Evolutionary conservation across 2,329 filamentous ascomycete genomes (phyloP).

Genomic region (Ophiocordyceps australis): DNA sequence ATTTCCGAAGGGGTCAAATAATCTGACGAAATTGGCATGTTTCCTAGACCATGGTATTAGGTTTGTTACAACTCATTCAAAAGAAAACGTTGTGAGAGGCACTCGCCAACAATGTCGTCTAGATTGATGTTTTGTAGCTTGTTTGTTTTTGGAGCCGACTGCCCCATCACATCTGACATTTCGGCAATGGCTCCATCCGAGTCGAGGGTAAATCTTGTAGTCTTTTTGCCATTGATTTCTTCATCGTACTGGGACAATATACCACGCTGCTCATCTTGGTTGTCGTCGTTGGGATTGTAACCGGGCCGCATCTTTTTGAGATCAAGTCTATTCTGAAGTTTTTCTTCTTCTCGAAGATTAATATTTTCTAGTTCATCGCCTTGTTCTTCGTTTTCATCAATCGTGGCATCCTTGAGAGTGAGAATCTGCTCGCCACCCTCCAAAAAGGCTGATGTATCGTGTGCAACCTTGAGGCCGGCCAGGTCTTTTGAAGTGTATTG

Average conservation of each 20-base stretch:
- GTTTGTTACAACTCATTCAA: neutral
- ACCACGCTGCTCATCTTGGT: constrained; percentile 42
- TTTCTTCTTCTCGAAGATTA: constrained; percentile 52
- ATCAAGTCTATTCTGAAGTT: constrained; percentile 57
- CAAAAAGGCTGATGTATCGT: constrained; percentile 67
- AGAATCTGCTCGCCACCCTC: constrained; percentile 77
- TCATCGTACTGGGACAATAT: constrained; percentile 90
- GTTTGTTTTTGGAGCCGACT: constrained; percentile 33
- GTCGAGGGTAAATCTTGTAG: constrained; percentile 75
- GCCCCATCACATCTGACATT: constrained; percentile 33
- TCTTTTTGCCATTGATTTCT: constrained; percentile 80
- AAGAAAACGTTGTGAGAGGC: too few relatives aligned
- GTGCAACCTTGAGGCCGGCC: constrained; percentile 78
- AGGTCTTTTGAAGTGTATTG: constrained; percentile 75
- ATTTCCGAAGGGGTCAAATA: constrained; percentile 76
- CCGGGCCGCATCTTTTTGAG: constrained; percentile 78
- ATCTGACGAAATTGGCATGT: constrained; percentile 43
- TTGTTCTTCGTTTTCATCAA: constrained; percentile 67
- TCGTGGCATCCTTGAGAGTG: constrained; percentile 83
- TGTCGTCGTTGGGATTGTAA: constrained; percentile 68
- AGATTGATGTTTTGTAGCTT: constrained; percentile 59
- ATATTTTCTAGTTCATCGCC: constrained; percentile 81
- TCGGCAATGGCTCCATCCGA: constrained; percentile 53
- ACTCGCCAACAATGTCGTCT: constrained; percentile 50
- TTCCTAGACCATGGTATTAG: constrained; percentile 5